phyloP scores from a whole-genome alignment of 177 flowering plant genomes.

The Vitis hybrid region DNA sequence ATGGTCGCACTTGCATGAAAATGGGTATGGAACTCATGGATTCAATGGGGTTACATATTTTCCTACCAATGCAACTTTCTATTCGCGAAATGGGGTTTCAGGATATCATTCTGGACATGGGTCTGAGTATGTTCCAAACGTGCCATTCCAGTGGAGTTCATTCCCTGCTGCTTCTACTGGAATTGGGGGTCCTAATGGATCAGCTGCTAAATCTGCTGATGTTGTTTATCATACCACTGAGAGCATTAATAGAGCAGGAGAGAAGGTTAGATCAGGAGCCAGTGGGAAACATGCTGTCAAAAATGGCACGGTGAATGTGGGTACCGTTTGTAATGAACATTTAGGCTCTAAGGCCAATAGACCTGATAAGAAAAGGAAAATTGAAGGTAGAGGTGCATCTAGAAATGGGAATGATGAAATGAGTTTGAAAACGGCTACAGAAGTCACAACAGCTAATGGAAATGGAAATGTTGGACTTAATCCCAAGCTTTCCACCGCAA shows the following conservation, averaged over 20 bases:
- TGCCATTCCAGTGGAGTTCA: conserved; percentile 59
- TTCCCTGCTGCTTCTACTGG: conserved; percentile 42
- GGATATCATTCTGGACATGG: conserved; percentile 53
- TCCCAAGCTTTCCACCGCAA: conserved; percentile 23
- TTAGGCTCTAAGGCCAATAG: conserved; percentile 22
- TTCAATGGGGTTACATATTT: conserved; percentile 43
- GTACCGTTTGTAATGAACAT: conserved; percentile 16
- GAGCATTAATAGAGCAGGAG: conserved; percentile 17
- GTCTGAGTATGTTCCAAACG: conserved; percentile 48
- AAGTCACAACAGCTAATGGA: conserved; percentile 27
- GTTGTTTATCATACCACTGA: conserved; percentile 36
- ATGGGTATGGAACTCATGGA: conserved; percentile 57
- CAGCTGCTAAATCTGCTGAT: conserved; percentile 24
- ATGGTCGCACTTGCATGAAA: conserved; percentile 38
- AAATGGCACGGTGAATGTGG: conserved; percentile 9
- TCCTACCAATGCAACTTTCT: conserved; percentile 34
- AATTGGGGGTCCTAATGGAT: conserved; percentile 32
- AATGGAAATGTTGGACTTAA: conserved; percentile 25
- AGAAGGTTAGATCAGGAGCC: conserved; percentile 26
- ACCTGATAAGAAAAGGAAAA: conserved; percentile 57
- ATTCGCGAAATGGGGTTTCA: conserved; percentile 42
- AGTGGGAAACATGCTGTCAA: conserved; percentile 20
- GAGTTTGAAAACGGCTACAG: conserved; percentile 26
- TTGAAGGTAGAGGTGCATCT: conserved; percentile 26
- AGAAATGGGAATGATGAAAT: conserved; percentile 32